phyloP scores from a whole-genome alignment of 176 grass and related monocot genomes.

The Ensete glaucum region DNA sequence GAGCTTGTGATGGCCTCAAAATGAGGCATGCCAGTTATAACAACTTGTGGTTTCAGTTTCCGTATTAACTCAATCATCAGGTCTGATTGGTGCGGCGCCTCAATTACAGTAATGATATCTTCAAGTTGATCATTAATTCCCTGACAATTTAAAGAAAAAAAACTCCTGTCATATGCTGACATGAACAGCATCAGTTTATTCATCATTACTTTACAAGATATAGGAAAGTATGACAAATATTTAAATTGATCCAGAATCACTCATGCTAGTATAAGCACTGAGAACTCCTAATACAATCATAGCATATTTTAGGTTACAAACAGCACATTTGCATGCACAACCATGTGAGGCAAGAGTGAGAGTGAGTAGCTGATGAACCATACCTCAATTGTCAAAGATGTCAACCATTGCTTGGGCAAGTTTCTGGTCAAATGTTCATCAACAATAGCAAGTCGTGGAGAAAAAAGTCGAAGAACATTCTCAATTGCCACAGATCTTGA shows the following conservation, averaged over 20 bases:
- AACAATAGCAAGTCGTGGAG: slow-evolving; percentile 81
- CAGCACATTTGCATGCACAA: not conserved
- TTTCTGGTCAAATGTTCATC: slow-evolving; percentile 98
- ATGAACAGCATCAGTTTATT: not conserved
- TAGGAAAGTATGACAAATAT: not conserved
- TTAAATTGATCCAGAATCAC: not conserved
- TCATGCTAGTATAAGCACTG: not conserved
- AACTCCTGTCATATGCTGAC: not conserved
- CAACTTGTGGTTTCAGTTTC: slow-evolving; percentile 89
- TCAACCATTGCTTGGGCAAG: slow-evolving; percentile 89
- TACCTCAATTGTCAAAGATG: slow-evolving; percentile 75
- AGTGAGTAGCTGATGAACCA: not conserved
- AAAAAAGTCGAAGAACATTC: slow-evolving; percentile 76
- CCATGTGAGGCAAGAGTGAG: slow-evolving; percentile 1
- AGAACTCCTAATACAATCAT: not conserved
- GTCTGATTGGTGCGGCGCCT: slow-evolving; percentile 89
- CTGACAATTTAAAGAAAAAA: slow-evolving; percentile 25
- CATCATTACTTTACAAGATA: not conserved
- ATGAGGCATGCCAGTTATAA: slow-evolving; percentile 80
- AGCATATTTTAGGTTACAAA: slow-evolving; percentile 4
- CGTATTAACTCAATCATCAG: slow-evolving; percentile 82
- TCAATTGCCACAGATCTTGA: slow-evolving; percentile 93
- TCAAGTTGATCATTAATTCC: slow-evolving; percentile 30
- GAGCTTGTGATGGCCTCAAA: slow-evolving; percentile 91
- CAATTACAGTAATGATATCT: slow-evolving; percentile 63